Conservation (phyloP, 2,329 filamentous ascomycete species). For the Emericellopsis atlantica region DNA sequence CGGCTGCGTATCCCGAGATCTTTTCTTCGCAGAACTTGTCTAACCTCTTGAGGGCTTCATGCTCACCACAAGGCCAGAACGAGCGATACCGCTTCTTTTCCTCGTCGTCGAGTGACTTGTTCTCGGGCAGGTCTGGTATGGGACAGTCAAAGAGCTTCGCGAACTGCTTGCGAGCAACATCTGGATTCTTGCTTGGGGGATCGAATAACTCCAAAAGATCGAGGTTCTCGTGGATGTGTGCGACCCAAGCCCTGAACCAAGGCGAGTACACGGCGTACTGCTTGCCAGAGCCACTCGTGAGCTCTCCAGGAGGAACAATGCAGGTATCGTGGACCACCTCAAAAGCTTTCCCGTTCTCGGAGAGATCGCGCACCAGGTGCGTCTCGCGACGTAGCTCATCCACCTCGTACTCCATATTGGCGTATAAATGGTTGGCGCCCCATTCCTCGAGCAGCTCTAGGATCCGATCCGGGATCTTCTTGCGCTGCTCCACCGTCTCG, state of each 20-base stretch:
- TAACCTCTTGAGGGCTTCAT: conserved; percentile 53
- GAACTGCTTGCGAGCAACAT: conserved; percentile 27
- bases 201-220: conserved; percentile 52
- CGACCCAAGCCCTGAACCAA: conserved; percentile 69
- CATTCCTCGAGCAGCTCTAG: conserved; percentile 56
- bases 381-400: conserved; percentile 76
- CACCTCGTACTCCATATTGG: conserved; percentile 85
- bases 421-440: conserved; percentile 63
- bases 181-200: conserved; percentile 23
- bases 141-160: conserved; percentile 42
- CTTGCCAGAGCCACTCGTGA: conserved; percentile 56
- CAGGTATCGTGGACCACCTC: conserved; percentile 72
- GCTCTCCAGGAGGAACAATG: conserved; percentile 60
- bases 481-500: conserved; percentile 57
- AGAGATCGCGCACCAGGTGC: conserved; percentile 45
- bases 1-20: conserved; percentile 47
- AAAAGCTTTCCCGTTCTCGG: conserved; percentile 53
- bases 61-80: conserved; percentile 66
- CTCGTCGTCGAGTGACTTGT: conserved; percentile 46
- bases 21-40: conserved; percentile 55
- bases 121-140: conserved; percentile 50
- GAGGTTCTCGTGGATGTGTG: conserved; percentile 56
- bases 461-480: conserved; percentile 46
- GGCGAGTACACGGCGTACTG: conserved; percentile 79
- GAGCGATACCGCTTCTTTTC: conserved; percentile 43